Evolutionary conservation across 2,329 filamentous ascomycete species (phyloP).

Genomic region (Talaromyces albobiverticillius): DNA sequence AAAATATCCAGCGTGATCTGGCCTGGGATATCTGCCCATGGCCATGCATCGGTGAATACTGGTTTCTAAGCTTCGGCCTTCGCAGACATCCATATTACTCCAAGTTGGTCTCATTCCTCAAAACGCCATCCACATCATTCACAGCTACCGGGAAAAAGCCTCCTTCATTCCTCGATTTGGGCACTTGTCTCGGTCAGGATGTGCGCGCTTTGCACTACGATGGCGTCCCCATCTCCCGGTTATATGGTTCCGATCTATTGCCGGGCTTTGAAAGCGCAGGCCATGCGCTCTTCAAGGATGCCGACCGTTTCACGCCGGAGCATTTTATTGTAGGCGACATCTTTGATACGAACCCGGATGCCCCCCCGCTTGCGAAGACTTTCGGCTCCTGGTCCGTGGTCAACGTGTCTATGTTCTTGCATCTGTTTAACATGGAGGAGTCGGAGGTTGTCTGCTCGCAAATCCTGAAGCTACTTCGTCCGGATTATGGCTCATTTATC

Average conservation of each 20-base stretch:
- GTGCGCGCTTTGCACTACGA: slow-evolving; percentile 39
- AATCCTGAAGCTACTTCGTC: slow-evolving; percentile 6
- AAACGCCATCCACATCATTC: slow-evolving; percentile 12
- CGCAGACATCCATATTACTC: slow-evolving; percentile 29
- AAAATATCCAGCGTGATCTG: slow-evolving; percentile 31
- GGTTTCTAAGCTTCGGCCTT: slow-evolving; percentile 38
- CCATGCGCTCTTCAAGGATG: slow-evolving; percentile 4
- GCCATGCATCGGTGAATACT: slow-evolving; percentile 40
- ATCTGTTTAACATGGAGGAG: slow-evolving; percentile 4
- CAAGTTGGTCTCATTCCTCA: slow-evolving; percentile 26
- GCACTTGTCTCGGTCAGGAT: slow-evolving; percentile 43
- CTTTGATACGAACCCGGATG: neutral
- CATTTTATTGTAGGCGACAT: slow-evolving; percentile 8
- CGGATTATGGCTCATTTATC: neutral
- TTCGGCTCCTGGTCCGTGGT: slow-evolving; percentile 2
- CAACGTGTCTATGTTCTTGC: slow-evolving; percentile 5
- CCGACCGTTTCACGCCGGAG: neutral
- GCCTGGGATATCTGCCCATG: slow-evolving; percentile 38
- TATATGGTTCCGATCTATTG: slow-evolving; percentile 34
- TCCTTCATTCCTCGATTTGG: slow-evolving; percentile 38
- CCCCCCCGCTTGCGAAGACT: neutral
- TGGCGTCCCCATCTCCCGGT: slow-evolving; percentile 24
- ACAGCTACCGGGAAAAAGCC: neutral
- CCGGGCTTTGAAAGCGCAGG: slow-evolving; percentile 37
- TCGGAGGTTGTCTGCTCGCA: slow-evolving; percentile 1